Conservation (phyloP, 345 rosid species). For the Murraya paniculata region DNA sequence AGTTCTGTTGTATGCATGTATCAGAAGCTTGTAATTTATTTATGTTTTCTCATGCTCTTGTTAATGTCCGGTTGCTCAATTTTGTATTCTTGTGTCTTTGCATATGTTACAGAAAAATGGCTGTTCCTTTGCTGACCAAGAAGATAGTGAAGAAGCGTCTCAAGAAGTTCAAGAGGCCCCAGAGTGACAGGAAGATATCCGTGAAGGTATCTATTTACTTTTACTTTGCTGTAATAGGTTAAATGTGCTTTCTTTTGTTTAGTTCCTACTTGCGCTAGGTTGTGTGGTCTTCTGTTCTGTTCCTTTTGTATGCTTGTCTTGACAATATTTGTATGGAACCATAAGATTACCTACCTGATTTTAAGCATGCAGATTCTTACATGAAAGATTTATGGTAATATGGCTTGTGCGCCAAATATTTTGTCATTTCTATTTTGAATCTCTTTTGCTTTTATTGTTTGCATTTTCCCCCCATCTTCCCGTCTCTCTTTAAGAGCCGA, state of each 20-base stretch:
- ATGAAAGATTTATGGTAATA: no score
- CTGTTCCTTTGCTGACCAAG: slow-evolving; percentile 58
- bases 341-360: background rate
- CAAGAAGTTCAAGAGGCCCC: slow-evolving; percentile 63
- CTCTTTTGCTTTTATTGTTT: no score
- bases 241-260: background rate
- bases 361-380: no score
- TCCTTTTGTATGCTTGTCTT: background rate
- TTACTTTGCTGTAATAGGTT: background rate
- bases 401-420: no score
- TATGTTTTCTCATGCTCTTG: background rate
- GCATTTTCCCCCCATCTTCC: no score
- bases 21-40: background rate
- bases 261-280: background rate
- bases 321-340: background rate
- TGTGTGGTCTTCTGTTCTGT: background rate
- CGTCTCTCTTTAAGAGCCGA: no score
- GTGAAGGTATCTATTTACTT: slow-evolving; percentile 34
- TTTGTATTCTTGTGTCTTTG: background rate
- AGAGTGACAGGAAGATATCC: slow-evolving; percentile 50
- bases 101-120: slow-evolving; percentile 39
- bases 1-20: background rate
- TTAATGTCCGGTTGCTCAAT: background rate
- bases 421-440: no score
- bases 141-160: slow-evolving; percentile 65